Conservation (phyloP, 2,329 filamentous ascomycete species). For the Epicoccum sorghinum region DNA sequence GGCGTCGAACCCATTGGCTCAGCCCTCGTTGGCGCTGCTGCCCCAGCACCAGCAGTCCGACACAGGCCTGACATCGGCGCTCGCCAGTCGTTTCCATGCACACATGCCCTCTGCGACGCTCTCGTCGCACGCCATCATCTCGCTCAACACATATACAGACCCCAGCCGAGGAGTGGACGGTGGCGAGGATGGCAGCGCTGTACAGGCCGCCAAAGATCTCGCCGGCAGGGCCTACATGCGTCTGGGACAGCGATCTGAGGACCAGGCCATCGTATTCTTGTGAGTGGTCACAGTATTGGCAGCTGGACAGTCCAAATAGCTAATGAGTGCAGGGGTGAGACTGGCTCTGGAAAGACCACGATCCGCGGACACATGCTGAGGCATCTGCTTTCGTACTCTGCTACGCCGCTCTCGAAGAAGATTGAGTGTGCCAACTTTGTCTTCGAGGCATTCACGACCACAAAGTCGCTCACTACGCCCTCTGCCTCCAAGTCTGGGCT, state of each 20-base stretch:
- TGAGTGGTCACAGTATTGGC: conserved; percentile 57
- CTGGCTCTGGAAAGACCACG: conserved; percentile 94
- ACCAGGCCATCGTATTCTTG: conserved; percentile 92
- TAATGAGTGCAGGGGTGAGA: conserved; percentile 74
- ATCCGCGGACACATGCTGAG: conserved; percentile 87
- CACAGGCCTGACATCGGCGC: conserved; percentile 79
- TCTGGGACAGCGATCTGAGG: conserved; percentile 86
- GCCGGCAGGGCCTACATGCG: conserved; percentile 85
- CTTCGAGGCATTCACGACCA: conserved; percentile 95
- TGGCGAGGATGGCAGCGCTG: conserved; percentile 86
- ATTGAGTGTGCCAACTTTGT: conserved; percentile 92
- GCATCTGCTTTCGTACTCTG: conserved; percentile 84
- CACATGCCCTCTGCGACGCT: conserved; percentile 85
- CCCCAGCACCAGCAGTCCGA: conserved; percentile 82
- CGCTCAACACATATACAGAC: conserved; percentile 92
- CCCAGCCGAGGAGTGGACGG: conserved; percentile 89
- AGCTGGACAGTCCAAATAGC: background rate
- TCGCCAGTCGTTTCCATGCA: conserved; percentile 90
- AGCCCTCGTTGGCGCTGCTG: conserved; percentile 83
- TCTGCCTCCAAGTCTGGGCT: conserved; percentile 95
- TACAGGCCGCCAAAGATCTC: conserved; percentile 90
- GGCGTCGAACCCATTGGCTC: conserved; percentile 64
- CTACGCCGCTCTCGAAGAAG: conserved; percentile 91
- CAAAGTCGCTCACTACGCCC: conserved; percentile 93
- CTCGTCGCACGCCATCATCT: conserved; percentile 89